Conservation (phyloP, 2,329 filamentous ascomycete species). For the Pseudogymnoascus sp. region DNA sequence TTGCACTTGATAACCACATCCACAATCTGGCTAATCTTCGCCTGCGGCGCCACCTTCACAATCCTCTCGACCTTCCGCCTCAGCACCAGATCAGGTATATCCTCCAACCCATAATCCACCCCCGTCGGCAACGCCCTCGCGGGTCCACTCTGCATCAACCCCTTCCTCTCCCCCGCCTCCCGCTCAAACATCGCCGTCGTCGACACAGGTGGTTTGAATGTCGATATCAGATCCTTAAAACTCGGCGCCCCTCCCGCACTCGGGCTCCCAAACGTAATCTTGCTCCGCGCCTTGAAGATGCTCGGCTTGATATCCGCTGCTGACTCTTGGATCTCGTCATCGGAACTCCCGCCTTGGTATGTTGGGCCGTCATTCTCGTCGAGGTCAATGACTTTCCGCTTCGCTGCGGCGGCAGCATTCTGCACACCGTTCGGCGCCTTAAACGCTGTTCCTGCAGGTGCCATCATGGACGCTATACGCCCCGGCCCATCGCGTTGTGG, state of each 20-base stretch:
- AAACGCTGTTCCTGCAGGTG: slow-evolving; percentile 67
- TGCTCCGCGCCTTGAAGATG: slow-evolving; percentile 35
- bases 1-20: slow-evolving; percentile 41
- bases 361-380: slow-evolving; percentile 49
- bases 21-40: slow-evolving; percentile 37
- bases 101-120: slow-evolving; percentile 38
- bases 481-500: not conserved
- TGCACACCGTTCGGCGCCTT: slow-evolving; percentile 39
- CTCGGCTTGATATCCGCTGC: slow-evolving; percentile 52
- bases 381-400: slow-evolving; percentile 39
- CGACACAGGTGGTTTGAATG: not conserved
- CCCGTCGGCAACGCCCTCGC: slow-evolving; percentile 37
- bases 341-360: slow-evolving; percentile 55
- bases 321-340: slow-evolving; percentile 45
- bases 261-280: not conserved
- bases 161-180: not conserved
- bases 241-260: not conserved
- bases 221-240: not conserved
- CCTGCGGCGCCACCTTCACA: slow-evolving; percentile 37
- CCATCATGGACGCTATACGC: slow-evolving; percentile 53
- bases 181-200: slow-evolving; percentile 1
- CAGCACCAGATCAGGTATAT: slow-evolving; percentile 42
- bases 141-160: slow-evolving; percentile 29
- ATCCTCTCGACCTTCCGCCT: slow-evolving; percentile 46
- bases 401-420: slow-evolving; percentile 27